Evolutionary conservation across 805 yeast species (phyloP), one percentile per base, ranked within the genome.

Genomic region (Cyberlindnera maritima): DNA sequence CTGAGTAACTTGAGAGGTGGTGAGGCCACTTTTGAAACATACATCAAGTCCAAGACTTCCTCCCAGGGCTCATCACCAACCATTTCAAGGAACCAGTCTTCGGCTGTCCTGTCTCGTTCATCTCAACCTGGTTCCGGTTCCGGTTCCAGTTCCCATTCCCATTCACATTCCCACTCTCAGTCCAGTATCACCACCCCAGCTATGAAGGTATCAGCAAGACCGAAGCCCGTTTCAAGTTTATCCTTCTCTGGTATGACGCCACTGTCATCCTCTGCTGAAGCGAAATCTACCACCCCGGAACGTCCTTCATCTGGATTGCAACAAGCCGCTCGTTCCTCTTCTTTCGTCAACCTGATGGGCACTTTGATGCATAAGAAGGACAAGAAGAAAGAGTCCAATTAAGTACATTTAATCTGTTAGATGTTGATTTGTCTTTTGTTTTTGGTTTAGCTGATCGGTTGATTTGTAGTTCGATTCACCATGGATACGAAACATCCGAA

Each of bases 311-410:
- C 8, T 21, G 25, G 44, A 4, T 19, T 49, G 18, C 46, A 48
- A 29, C 41, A 25, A 4, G 53, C 55, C 3, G 43, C 47, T 26
- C 57, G 56, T 39, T 58, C 64, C 2, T 44, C 49, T 4, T 59
- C 63, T 4, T 60, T 60, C 36, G 62, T 51, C n/a, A 59, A 59
- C 42, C 23, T 60, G 41, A 49, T 60, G 58, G 64, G 64, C 0
- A 42, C 34, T 10, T 25, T 60, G 12, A 48, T 57, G 48, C 58
- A 57, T 35, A 60, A 54, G 35, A 58, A 60, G 44, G 58, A 59
- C 14, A 44, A 40, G 39, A 50, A 36, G 28, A 20, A 36, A 13
- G 23, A 34, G 25, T 12, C 37, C 37, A 34, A 19, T 34, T 18
- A 19, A 34, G 15, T 5, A 8, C n/a, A 12, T 21, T 21, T 6